These are phyloP conservation scores for Chaetomium strumarium DNA, from an alignment of 2,329 filamentous ascomycete species.

Conservation along the genomic window DNA sequence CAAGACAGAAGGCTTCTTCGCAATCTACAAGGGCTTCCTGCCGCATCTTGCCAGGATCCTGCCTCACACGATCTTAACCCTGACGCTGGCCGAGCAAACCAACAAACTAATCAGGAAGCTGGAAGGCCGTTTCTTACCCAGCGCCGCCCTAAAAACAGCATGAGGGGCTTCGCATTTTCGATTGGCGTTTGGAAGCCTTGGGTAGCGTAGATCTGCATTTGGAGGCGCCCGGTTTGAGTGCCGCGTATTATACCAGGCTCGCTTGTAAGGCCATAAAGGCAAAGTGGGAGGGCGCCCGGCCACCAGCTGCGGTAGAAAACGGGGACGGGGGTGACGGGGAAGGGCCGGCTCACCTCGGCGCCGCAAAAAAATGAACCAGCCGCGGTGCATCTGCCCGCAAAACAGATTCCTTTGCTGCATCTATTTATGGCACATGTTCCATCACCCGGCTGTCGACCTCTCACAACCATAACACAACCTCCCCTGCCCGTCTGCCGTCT, in stretches of 20 bases:
- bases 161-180: constrained; percentile 7
- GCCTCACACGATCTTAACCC: constrained; percentile 89
- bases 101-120: constrained; percentile 83
- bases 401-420: not conserved
- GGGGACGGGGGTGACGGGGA: not conserved
- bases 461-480: constrained; percentile 69
- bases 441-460: constrained; percentile 47
- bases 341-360: not conserved
- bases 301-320: not conserved
- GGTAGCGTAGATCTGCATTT: constrained; percentile 11
- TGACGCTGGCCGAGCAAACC: constrained; percentile 92
- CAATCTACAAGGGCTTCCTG: constrained; percentile 96
- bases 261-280: constrained; percentile 1
- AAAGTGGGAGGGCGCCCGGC: not conserved
- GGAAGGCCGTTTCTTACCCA: constrained; percentile 52
- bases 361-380: not conserved
- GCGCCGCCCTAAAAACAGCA: constrained; percentile 13
- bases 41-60: constrained; percentile 91
- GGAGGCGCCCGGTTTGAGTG: constrained; percentile 1
- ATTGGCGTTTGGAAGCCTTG: constrained; percentile 10
- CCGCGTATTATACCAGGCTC: constrained; percentile 12
- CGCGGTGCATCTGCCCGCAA: not conserved
- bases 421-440: not conserved
- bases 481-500: constrained; percentile 23
- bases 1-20: constrained; percentile 81